Evolutionary conservation across 768 basidiomycete genomes (phyloP), one percentile per base, ranked within the genome.

Genomic region (Suillus clintonianus): DNA sequence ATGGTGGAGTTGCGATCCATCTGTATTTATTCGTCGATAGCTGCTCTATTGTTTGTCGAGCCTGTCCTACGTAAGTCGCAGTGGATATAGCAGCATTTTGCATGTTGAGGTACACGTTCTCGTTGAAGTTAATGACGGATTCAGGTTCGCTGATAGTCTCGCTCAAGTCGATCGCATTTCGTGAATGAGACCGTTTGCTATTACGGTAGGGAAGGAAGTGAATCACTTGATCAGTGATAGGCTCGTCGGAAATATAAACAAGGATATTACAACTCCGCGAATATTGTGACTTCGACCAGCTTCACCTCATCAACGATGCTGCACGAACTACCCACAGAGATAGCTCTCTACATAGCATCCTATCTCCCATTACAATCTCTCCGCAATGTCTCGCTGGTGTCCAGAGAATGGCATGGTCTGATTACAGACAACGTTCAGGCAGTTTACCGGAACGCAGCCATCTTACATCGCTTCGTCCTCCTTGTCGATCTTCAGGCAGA

Each of bases 361-460:
- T 81, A 81, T 70, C 79, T 91, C 37, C 81, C 84, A 0, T 58
- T 89, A 5, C 72, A 77, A 7, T 75, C 82, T 0, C 67, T 91
- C 5, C 69, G 70, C 42, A 67, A 70, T 2, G 51, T 84, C 6
- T 64, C 63, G 4, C 72, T 75, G 4, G 72, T 83, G 1, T 86
- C 81, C n/a, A 82, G 70, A 39, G 66, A 70, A 24, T 88, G 86
- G 84, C 73, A 79, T 43, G 47, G 71, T 19, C 82, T 91, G 62
- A 68, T 89, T 43, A 50, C 72, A 9, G 64, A 64, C 15, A 83
- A 92, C 68, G 79, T 85, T 68, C 71, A 71, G 3, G 68, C 77
- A 2, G 78, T 92, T n/a, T 91, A 86, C 70, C 86, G 81, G 64
- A 77, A 83, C 27, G 86, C 85, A 7, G 86, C 89, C 0, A 64